Evolutionary conservation across 2,329 filamentous ascomycete species (phyloP), one percentile per base, ranked within the genome.

Genomic region (Sarocladiaceae sp.): DNA sequence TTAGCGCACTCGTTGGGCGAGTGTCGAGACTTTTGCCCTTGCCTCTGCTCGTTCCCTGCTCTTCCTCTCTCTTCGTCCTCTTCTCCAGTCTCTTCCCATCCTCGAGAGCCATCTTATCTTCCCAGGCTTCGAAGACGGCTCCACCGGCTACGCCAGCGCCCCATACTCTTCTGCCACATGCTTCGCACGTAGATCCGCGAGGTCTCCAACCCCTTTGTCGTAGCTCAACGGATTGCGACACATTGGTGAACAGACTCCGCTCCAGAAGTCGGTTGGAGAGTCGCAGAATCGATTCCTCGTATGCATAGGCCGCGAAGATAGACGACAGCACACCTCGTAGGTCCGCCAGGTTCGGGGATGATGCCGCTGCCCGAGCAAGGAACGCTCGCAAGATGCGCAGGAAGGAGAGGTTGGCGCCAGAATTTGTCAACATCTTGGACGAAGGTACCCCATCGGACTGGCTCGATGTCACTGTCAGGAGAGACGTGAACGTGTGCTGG

Each of bases 291-390:
- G 88, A 92, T 66, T 93, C 89, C 67, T 99, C 94, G 65, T 97
- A 97, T 0, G 91, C 87, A 65, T 99, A 99, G 0, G 94, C 93
- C 0, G 93, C 85, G 70, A 99, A 97, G 52, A 99, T 93, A 12
- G 92, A 94, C 1, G 83, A 77, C 2, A 99, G 79, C 1, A 97
- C 92, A 6, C 82, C 82, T 40, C 94, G 87, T 3, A 99, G 78
- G 64, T 97, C 91, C 1, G 90, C 86, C 2, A 99, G 76, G 12
- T 88, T 95, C 0, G 94, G 92, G 0, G 91, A 95, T 17, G 86
- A 84, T 22, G 82, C 79, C 0, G 90, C 87, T 0, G 92, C 93
- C 42, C 90, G 84, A 1, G 87, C 84, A 26, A 99, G 82, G 66
- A 99, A 99, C 5, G 89, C 88, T 47, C 91, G 85, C 13, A 99